A percentile compares a stretch with the other conserved stretches of the same genome.
Evolutionary conservation across 2,329 filamentous ascomycete genomes (phyloP).

Genomic region (Cordyceps cateniannulata): DNA sequence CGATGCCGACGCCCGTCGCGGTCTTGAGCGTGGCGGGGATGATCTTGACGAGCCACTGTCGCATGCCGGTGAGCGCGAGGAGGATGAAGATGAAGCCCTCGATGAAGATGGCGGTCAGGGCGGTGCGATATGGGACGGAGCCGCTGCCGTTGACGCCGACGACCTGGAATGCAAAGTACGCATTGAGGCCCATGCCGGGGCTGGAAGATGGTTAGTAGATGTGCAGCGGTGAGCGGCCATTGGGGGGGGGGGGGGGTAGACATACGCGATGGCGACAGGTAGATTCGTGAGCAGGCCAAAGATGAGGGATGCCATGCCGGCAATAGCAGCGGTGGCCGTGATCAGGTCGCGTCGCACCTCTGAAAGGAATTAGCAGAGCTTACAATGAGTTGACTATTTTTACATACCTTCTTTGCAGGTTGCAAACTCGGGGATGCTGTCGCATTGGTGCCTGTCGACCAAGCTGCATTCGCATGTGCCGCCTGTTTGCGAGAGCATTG

Average conservation of each 20-base stretch:
- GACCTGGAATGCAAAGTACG: constrained; percentile 62
- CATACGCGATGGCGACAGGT: constrained; percentile 67
- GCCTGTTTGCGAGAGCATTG: constrained; percentile 67
- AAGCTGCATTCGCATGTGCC: constrained; percentile 66
- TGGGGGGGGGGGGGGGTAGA: constrained; percentile 9
- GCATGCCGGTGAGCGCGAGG: constrained; percentile 60
- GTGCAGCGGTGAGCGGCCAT: not conserved
- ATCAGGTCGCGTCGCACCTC: constrained; percentile 70
- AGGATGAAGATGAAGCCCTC: constrained; percentile 60
- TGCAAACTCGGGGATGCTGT: constrained; percentile 36
- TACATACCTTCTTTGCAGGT: constrained; percentile 40
- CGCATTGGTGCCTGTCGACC: constrained; percentile 39
- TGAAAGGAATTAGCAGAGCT: constrained; percentile 18
- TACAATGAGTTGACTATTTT: not conserved
- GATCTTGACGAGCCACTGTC: constrained; percentile 64
- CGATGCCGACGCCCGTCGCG: constrained; percentile 59
- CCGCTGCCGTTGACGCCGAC: constrained; percentile 55
- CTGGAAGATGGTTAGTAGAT: constrained; percentile 28
- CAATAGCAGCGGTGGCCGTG: constrained; percentile 75
- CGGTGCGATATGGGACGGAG: constrained; percentile 50
- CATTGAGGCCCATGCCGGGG: constrained; percentile 62
- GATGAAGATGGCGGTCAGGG: constrained; percentile 58
- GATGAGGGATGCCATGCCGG: constrained; percentile 65
- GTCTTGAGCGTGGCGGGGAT: constrained; percentile 61
- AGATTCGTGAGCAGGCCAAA: constrained; percentile 81